A percentile compares a stretch with the other conserved stretches of the same genome.
These are phyloP conservation scores for Mentha longifolia DNA, from an alignment of 257 asterid species.

Conservation along the genomic window DNA sequence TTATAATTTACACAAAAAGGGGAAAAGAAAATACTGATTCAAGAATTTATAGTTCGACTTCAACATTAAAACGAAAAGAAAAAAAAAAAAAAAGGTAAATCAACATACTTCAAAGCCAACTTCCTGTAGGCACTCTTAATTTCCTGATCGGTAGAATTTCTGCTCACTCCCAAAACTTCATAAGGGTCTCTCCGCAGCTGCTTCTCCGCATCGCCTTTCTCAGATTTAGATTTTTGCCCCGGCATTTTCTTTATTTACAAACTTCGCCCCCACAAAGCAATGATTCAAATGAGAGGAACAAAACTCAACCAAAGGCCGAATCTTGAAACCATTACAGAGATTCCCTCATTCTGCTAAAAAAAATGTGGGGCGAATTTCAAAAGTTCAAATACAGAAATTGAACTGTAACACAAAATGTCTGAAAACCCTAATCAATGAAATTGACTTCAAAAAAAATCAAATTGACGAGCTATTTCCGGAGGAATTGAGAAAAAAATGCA, in stretches of 20 bases:
- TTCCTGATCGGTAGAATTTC: slow-evolving; percentile 92
- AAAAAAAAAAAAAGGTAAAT: slow-evolving; percentile 3
- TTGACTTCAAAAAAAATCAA: slow-evolving; percentile 14
- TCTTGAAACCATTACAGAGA: slow-evolving; percentile 34
- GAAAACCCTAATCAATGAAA: slow-evolving; percentile 35
- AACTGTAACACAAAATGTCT: slow-evolving; percentile 3
- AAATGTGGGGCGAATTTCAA: slow-evolving; percentile 34
- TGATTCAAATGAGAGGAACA: slow-evolving; percentile 32
- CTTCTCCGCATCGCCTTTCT: slow-evolving; percentile 62
- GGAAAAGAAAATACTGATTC: slow-evolving; percentile 17
- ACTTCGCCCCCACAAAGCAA: slow-evolving; percentile 25
- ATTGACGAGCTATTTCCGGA: slow-evolving; percentile 1
- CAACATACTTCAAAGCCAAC: slow-evolving; percentile 85
- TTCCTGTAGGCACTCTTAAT: slow-evolving; percentile 86
- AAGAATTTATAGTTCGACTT: background rate
- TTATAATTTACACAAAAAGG: background rate
- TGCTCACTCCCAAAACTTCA: slow-evolving; percentile 88
- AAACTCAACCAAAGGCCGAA: slow-evolving; percentile 39
- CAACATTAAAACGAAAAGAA: background rate
- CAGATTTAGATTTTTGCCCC: slow-evolving; percentile 72
- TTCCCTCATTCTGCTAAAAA: slow-evolving; percentile 41
- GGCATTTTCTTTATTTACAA: slow-evolving; percentile 58
- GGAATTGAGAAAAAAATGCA: background rate
- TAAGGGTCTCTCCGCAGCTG: slow-evolving; percentile 89
- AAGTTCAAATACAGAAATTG: slow-evolving; percentile 12